A percentile compares a stretch with the other conserved stretches of the same genome.
Evolutionary conservation across 108 stramenopile species (phyloP).

Genomic region (Pelagomonas calceolata): DNA sequence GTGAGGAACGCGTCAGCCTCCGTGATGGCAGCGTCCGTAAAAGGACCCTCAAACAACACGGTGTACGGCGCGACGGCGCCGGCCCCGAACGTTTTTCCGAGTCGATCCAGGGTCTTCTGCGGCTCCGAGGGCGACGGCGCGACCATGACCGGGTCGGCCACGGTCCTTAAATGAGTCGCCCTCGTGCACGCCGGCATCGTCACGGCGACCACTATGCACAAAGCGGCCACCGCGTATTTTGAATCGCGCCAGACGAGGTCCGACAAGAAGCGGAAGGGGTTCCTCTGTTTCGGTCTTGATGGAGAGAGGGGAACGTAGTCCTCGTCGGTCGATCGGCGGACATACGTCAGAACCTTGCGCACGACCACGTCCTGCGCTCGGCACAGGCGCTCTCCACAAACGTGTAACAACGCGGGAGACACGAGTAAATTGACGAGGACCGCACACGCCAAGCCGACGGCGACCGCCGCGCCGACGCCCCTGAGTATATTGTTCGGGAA

Average conservation of each 20-base stretch:
- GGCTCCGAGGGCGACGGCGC: slow-evolving; percentile 10
- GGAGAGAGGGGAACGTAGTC: not conserved
- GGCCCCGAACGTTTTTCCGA: slow-evolving; percentile 12
- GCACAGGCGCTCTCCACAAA: not conserved
- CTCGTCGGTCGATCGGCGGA: too few species aligned
- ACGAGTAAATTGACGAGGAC: slow-evolving; percentile 19
- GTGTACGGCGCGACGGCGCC: slow-evolving; percentile 23
- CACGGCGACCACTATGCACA: slow-evolving; percentile 12
- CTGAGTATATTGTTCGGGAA: slow-evolving; percentile 22
- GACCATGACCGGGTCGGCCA: not conserved
- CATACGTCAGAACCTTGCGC: too few species aligned
- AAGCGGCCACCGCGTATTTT: not conserved
- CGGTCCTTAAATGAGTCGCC: not conserved
- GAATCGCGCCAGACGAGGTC: not conserved
- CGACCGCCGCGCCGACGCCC: slow-evolving; percentile 20
- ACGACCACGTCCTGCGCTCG: not conserved
- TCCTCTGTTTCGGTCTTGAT: not conserved
- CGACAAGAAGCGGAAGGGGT: not conserved
- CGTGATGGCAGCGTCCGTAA: too few species aligned
- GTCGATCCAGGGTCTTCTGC: slow-evolving; percentile 5
- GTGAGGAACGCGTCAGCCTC: slow-evolving; percentile 25
- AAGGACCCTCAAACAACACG: slow-evolving; percentile 30
- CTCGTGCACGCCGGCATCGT: slow-evolving; percentile 12
- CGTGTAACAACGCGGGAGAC: slow-evolving; percentile 20
- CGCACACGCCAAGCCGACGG: slow-evolving; percentile 16